Evolutionary conservation across 768 basidiomycete species (phyloP), one percentile per base, ranked within the genome.

Genomic region (Rhizopogon vinicolor): DNA sequence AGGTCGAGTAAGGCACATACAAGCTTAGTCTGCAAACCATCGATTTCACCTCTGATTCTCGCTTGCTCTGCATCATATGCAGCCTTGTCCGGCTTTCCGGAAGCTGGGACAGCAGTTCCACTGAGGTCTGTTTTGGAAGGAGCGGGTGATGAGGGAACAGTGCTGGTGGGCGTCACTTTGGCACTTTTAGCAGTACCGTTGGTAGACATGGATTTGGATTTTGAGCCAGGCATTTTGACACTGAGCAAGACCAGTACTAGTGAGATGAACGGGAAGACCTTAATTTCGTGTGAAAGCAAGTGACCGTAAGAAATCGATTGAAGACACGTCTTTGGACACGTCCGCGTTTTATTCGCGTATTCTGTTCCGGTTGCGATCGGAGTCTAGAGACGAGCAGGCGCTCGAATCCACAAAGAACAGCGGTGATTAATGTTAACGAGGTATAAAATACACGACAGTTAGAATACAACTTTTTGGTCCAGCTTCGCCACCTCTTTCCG

Each of bases 31-130:
- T 97, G 92, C 48, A 93, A 71, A 45, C 74, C 78, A 57, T 95
- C 94, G 63, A 98, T 95, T 65, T 94, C 89, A 25, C 78, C 73
- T 72, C 89, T 93, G 60, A 95, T 75, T 64, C 72, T 83, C 52
- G 89, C 85, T 72, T 95, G 92, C 74, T 98, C 93, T 8, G 78
- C 80, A 52, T 97, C 91, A 68, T 89, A 89, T n/a, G 72, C 75
- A 46, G 79, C 79, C 73, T 93, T 93, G 80, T 97, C 94, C 33
- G 95, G 95, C 68, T 78, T 90, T 43, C 81, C 85, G 44, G 76
- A 70, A 49, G 64, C 53, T 31, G 62, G 39, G 51, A 71, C 64
- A 37, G 72, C 64, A 8, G 64, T 53, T 18, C 56, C 33, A 18
- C 51, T 28, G n/a, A 33, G 61, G n/a, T 67, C 62, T 9, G 46